A percentile compares a stretch with the other conserved stretches of the same genome.
phyloP scores from a whole-genome alignment of 1,139 yeast species.

The Blastobotrys raffinosifermentans region DNA sequence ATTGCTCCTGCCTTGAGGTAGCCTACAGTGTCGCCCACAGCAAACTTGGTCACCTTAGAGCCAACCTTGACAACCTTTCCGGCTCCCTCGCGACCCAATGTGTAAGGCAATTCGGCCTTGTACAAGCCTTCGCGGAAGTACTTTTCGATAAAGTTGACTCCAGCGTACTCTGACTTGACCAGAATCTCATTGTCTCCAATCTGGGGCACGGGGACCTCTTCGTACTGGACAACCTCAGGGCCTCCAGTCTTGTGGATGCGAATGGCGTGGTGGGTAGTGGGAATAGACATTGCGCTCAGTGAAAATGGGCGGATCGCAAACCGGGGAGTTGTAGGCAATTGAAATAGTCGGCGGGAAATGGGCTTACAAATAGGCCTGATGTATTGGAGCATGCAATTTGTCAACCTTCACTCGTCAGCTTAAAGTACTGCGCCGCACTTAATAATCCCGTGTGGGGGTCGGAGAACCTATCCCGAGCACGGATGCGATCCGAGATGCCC shows the following conservation, averaged over 20 bases:
- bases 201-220: constrained; percentile 51
- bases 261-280: constrained; percentile 54
- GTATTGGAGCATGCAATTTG: no score
- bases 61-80: constrained; percentile 74
- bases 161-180: constrained; percentile 66
- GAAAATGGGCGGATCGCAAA: no score
- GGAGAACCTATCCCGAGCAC: no score
- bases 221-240: constrained; percentile 49
- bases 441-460: no score
- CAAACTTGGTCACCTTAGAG: constrained; percentile 45
- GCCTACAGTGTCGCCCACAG: constrained; percentile 69
- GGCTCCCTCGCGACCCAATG: constrained; percentile 79
- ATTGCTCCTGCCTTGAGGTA: constrained; percentile 48
- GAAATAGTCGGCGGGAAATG: no score
- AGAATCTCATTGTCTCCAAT: constrained; percentile 52
- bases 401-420: no score
- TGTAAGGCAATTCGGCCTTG: constrained; percentile 52
- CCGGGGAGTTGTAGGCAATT: no score
- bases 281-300: constrained; percentile 33
- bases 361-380: no score
- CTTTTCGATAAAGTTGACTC: constrained; percentile 75
- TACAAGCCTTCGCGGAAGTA: constrained; percentile 78
- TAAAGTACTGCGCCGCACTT: no score
- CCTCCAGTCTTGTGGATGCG: constrained; percentile 52
- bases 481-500: no score